Percentiles rank a stretch among this genome's conserved stretches.
Evolutionary conservation across 202 grass and related monocot species (phyloP).

Genomic region (Hordeum pubiflorum): DNA sequence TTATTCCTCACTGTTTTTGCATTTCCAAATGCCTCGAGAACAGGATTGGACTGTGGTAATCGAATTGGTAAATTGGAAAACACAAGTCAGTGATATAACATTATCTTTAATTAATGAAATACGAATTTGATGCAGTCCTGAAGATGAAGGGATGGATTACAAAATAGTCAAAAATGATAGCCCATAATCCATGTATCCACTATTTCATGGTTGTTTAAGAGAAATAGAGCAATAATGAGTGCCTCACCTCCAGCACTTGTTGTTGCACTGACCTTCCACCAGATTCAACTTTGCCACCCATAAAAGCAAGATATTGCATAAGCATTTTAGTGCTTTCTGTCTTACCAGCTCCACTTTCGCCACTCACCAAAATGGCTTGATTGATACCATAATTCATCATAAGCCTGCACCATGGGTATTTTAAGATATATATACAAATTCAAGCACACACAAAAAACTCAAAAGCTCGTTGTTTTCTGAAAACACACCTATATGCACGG

Average conservation of each 20-base stretch:
- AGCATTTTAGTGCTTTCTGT: slow-evolving; percentile 97
- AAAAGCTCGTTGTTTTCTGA: slow-evolving; percentile 5
- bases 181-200: slow-evolving; percentile 23
- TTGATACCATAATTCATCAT: slow-evolving; percentile 74
- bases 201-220: slow-evolving; percentile 12
- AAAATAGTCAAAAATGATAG: slow-evolving; percentile 3
- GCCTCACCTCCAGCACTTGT: slow-evolving; percentile 86
- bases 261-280: slow-evolving; percentile 79
- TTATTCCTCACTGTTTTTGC: slow-evolving; percentile 98
- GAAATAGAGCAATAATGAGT: slow-evolving; percentile 4
- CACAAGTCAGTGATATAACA: slow-evolving; percentile 18
- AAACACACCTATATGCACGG: slow-evolving; percentile 75
- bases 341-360: slow-evolving; percentile 98
- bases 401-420: slow-evolving; percentile 44
- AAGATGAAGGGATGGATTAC: not conserved
- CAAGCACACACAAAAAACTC: not conserved
- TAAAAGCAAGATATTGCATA: slow-evolving; percentile 96
- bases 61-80: slow-evolving; percentile 26
- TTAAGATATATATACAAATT: slow-evolving; percentile 17
- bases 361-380: slow-evolving; percentile 95
- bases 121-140: not conserved
- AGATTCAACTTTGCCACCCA: slow-evolving; percentile 78
- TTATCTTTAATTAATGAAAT: slow-evolving; percentile 16
- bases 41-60: slow-evolving; percentile 88
- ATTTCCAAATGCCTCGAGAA: slow-evolving; percentile 99